Evolutionary conservation across 2,329 filamentous ascomycete genomes (phyloP), one percentile per base, ranked within the genome.

Genomic region (Aspergillus arachidicola): DNA sequence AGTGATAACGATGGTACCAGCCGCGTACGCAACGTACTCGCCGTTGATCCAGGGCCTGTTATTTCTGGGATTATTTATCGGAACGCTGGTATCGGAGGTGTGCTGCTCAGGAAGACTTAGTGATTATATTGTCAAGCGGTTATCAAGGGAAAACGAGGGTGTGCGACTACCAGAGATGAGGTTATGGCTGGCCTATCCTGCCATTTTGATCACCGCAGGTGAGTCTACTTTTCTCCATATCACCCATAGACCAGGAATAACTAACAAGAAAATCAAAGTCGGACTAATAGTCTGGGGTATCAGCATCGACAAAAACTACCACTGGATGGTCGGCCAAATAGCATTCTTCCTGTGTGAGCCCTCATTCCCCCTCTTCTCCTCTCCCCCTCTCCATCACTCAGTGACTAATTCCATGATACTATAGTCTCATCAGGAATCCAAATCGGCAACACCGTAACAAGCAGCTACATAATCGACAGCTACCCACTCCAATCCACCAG

Each of bases 311-410:
- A 78, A 76, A 46, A 70, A 70, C 0, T 86, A 83, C 68, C 85
- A 87, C 71, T 87, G 84, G 84, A 84, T 86, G 41, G 81, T 86
- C 0, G 85, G 84, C 1, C 84, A 87, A 64, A 73, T 86, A 4
- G 84, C 83, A 0, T 83, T 87, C 64, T 84, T 85, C 64, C 69
- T 87, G 1, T 85, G 82, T 84, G 74, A 74, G 80, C 74, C 3
- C n/a, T 9, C 23, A 14, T 28, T 43, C 6, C 48, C 34, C 38
- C 19, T 9, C 36, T 19, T 16, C 6, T 11, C 19, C 12, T 11
- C 4, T 34, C 11, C n/a, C 32, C 11, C 21, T 21, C n/a, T 45
- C 2, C 16, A 46, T 5, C 14, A 3, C 14, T 10, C 4, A 23
- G 5, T 19, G 19, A 55, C 23, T 4, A 10, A 3, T n/a, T 16